Percentiles rank a stretch among this genome's conserved stretches.
phyloP scores from a whole-genome alignment of 2,329 filamentous ascomycete species.

The Calonectria fujianensis region DNA sequence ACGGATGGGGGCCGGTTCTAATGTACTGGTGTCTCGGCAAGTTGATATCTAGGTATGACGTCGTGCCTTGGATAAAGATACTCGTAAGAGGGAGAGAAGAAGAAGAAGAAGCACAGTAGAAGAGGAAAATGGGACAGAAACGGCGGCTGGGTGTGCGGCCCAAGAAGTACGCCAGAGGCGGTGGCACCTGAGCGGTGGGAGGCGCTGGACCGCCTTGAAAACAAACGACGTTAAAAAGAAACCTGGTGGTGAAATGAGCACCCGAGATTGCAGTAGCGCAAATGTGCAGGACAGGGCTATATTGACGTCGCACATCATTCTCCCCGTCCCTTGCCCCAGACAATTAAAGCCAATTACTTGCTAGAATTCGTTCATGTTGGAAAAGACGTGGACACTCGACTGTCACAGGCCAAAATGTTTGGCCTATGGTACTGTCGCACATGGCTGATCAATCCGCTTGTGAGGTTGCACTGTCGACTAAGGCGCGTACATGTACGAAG shows the following conservation, averaged over 20 bases:
- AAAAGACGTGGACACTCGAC: neutral
- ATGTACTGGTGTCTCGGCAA: slow-evolving; percentile 35
- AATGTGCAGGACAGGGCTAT: slow-evolving; percentile 43
- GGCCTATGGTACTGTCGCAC: slow-evolving; percentile 7
- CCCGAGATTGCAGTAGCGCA: slow-evolving; percentile 42
- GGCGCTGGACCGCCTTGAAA: neutral
- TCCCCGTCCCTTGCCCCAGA: slow-evolving; percentile 25
- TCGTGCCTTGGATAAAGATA: slow-evolving; percentile 4
- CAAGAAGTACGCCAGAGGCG: slow-evolving; percentile 16
- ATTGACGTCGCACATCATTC: slow-evolving; percentile 39
- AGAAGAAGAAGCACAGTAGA: neutral
- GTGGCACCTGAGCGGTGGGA: slow-evolving; percentile 23
- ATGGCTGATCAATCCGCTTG: neutral
- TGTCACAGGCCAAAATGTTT: slow-evolving; percentile 1
- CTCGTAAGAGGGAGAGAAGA: neutral
- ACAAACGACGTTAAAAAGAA: slow-evolving; percentile 29
- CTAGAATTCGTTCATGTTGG: neutral
- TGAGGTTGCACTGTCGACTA: slow-evolving; percentile 14
- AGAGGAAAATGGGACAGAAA: slow-evolving; percentile 7
- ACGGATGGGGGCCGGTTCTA: slow-evolving; percentile 21
- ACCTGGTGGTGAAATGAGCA: slow-evolving; percentile 29
- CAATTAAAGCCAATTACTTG: neutral
- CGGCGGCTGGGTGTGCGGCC: slow-evolving; percentile 14
- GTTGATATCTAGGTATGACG: slow-evolving; percentile 1
- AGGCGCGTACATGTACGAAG: neutral